Evolutionary conservation across 352 stramenopile genomes (phyloP).

Genomic region (Phytophthora constricta): DNA sequence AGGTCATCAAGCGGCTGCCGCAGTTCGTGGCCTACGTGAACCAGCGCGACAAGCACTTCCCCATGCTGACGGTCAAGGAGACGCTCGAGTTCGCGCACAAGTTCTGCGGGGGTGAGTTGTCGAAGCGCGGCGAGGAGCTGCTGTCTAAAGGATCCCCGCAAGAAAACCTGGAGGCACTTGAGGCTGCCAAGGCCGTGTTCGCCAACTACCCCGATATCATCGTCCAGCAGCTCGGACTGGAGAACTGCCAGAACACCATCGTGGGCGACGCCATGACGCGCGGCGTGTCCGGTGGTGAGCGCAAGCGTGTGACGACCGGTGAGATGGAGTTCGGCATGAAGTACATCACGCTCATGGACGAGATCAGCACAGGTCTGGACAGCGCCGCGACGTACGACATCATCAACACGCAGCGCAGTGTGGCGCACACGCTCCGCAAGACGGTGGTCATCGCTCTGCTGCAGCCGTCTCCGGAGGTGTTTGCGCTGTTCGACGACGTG

Average conservation of each 20-base stretch:
- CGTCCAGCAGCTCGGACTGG: constrained; percentile 37
- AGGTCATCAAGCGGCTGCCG: constrained; percentile 41
- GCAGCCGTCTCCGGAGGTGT: constrained; percentile 90
- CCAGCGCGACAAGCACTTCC: constrained; percentile 58
- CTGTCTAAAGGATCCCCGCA: constrained; percentile 34
- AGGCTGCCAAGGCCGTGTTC: constrained; percentile 26
- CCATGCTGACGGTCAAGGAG: constrained; percentile 57
- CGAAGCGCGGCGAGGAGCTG: constrained; percentile 21
- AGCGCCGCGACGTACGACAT: constrained; percentile 53
- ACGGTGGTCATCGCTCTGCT: constrained; percentile 74
- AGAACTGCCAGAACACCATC: constrained; percentile 47
- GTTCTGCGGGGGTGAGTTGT: constrained; percentile 40
- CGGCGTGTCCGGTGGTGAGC: constrained; percentile 62
- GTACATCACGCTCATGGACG: constrained; percentile 82
- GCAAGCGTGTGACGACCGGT: constrained; percentile 63
- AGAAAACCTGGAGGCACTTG: constrained; percentile 26
- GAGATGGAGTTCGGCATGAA: constrained; percentile 88
- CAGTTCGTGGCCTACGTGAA: constrained; percentile 57
- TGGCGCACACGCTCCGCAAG: constrained; percentile 29
- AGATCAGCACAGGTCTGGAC: constrained; percentile 92
- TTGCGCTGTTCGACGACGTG: constrained; percentile 77
- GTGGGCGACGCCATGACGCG: constrained; percentile 51
- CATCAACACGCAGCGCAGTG: constrained; percentile 30
- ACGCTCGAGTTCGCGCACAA: constrained; percentile 56
- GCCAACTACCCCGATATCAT: constrained; percentile 45